Base-by-base conservation (phyloP, 139 green algal genomes). In the Coelastrella sp. region DNA sequence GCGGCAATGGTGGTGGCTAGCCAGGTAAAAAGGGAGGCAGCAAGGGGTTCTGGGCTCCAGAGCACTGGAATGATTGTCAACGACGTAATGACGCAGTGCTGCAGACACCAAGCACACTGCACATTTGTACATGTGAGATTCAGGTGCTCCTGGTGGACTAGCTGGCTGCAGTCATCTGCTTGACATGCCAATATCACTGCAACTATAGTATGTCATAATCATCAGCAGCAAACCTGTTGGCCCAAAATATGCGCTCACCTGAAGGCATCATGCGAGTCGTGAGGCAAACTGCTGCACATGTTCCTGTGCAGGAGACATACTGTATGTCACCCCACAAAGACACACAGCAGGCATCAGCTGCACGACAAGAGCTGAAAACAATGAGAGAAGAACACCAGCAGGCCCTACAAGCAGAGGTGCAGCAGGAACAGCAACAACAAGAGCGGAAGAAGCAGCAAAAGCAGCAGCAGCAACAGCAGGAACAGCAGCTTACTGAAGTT, bases 291-390 rank as follows among this genome's bases (percentile, higher is more conserved):
- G 35, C 35, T 49, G 35, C 35, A 49, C 35, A 8, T 70, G 63
- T 8, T 76, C 49, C n/a, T 27, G 49, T 80, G 68, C 84, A 88
- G 84, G 84, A 88, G 19, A 88, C 84, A 58, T 88, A 88, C 20
- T 66, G 84, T 19, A 88, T 88, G 84, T 57, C 19, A 11, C 84
- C 68, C 9, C 56, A 88, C 68, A 57, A 56, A 17, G 84, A 88
- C 84, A 88, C 84, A 24, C 58, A 57, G 20, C 25, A 80, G 68
- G 68, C 66, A 61, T 73, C 84, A 56, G 84, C 9, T 4, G 66
- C 56, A 6, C 66, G 84, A 4, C 56, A 72, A 8, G 84, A 88
- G 25, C 84, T 88, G 8, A 88, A 72, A 19, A n/a, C 65, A 35
- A 88, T 88, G 84, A 59, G 84, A 6, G 22, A 80, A 10, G 82